A percentile compares a stretch with the other conserved stretches of the same genome.
Evolutionary conservation across 345 rosid species (phyloP).

Genomic region (Salix caprea): DNA sequence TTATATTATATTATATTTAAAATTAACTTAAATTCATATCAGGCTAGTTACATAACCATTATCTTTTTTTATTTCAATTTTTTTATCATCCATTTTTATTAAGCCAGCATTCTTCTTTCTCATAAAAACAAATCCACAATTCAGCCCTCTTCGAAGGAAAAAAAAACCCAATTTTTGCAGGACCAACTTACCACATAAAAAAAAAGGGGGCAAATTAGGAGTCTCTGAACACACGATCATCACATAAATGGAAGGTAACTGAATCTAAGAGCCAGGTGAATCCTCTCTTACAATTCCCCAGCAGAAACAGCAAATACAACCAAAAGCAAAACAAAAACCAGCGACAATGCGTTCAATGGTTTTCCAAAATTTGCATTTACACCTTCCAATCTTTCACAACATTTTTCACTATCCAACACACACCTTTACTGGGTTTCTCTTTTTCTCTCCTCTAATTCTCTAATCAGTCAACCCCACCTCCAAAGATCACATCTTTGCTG

Average conservation of each 20-base stretch:
- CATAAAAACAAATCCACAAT: neutral
- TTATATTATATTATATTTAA: too few species aligned
- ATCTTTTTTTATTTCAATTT: too few species aligned
- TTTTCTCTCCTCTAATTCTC: neutral
- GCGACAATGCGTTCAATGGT: neutral
- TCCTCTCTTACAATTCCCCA: neutral
- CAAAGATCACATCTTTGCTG: neutral
- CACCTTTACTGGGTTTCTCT: neutral
- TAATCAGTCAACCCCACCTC: neutral
- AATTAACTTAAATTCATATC: too few species aligned
- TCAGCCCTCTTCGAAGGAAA: neutral
- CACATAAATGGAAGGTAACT: neutral
- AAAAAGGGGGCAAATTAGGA: neutral
- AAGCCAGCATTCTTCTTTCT: too few species aligned
- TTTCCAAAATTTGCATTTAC: neutral
- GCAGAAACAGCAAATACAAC: neutral
- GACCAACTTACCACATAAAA: neutral
- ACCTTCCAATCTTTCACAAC: neutral
- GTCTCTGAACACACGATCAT: neutral
- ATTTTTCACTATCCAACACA: neutral
- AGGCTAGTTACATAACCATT: too few species aligned
- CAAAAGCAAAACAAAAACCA: neutral
- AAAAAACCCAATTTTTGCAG: neutral
- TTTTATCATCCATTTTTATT: too few species aligned
- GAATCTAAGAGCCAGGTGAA: neutral